Conservation (phyloP, 352 stramenopile species). For the Pelagophyceae sp. region DNA sequence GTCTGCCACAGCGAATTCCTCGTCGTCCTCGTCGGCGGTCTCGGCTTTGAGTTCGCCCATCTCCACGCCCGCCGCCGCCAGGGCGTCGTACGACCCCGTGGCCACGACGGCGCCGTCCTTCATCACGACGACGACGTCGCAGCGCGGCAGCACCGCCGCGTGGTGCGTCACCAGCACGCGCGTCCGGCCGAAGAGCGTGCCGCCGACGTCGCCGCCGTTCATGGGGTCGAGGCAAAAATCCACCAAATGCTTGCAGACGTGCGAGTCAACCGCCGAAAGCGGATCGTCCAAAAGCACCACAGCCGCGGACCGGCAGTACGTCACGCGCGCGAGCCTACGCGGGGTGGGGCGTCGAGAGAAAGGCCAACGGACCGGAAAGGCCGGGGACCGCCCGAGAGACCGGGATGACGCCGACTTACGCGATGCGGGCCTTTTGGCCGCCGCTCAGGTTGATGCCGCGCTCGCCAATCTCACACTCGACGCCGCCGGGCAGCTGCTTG, state of each 20-base stretch:
- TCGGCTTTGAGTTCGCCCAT: slow-evolving; percentile 1
- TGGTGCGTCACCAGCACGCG: slow-evolving; percentile 57
- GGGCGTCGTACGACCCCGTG: slow-evolving; percentile 45
- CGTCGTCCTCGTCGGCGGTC: neutral
- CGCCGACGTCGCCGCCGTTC: slow-evolving; percentile 34
- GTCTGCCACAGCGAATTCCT: too few relatives aligned
- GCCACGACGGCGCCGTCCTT: slow-evolving; percentile 46
- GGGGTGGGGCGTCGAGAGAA: slow-evolving; percentile 39
- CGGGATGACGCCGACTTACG: neutral
- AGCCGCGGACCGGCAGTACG: slow-evolving; percentile 45
- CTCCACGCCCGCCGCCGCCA: neutral
- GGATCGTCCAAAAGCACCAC: slow-evolving; percentile 80
- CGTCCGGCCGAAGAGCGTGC: slow-evolving; percentile 25
- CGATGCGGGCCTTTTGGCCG: slow-evolving; percentile 52
- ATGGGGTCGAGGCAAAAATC: slow-evolving; percentile 43
- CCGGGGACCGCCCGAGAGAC: neutral
- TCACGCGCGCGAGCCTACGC: slow-evolving; percentile 43
- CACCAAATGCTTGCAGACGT: slow-evolving; percentile 87
- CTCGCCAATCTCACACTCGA: slow-evolving; percentile 69
- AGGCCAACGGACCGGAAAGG: neutral
- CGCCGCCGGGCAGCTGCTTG: slow-evolving; percentile 56
- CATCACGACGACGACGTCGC: slow-evolving; percentile 55
- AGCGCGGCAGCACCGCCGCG: slow-evolving; percentile 50
- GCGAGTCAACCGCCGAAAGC: slow-evolving; percentile 85
- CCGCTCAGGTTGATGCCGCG: slow-evolving; percentile 56